These are phyloP conservation scores for Nakazawaea wickerhamii DNA, from an alignment of 805 yeast genomes.

Conservation along the genomic window DNA sequence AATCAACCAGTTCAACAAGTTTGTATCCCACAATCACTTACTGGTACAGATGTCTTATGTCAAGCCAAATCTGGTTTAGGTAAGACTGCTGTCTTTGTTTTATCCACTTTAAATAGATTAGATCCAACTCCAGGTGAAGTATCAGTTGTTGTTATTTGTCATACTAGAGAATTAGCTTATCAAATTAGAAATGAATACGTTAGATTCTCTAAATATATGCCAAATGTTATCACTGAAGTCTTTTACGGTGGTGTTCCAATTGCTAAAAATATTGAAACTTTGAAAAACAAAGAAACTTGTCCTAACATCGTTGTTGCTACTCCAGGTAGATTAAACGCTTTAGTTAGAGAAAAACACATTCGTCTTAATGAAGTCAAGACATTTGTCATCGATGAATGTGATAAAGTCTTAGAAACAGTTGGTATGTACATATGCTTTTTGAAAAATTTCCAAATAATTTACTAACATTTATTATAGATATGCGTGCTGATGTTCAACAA, in stretches of 20 bases:
- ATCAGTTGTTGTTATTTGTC: slow-evolving; percentile 90
- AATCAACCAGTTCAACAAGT: slow-evolving; percentile 80
- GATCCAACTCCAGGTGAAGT: slow-evolving; percentile 98
- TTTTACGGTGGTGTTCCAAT: slow-evolving; percentile 95
- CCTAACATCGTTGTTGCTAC: slow-evolving; percentile 97
- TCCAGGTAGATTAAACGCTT: slow-evolving; percentile 94
- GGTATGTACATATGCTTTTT: slow-evolving; percentile 19
- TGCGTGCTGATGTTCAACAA: slow-evolving; percentile 99
- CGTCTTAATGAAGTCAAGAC: slow-evolving; percentile 87
- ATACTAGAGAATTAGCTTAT: slow-evolving; percentile 97
- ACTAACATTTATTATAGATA: slow-evolving; percentile 47
- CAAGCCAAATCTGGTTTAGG: slow-evolving; percentile 99
- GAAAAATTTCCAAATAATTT: not conserved
- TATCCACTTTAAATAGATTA: slow-evolving; percentile 92
- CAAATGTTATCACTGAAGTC: slow-evolving; percentile 94
- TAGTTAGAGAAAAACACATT: slow-evolving; percentile 85
- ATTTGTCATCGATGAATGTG: slow-evolving; percentile 97
- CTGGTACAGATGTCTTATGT: slow-evolving; percentile 96
- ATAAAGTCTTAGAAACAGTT: slow-evolving; percentile 78
- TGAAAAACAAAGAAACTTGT: slow-evolving; percentile 87
- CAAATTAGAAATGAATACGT: slow-evolving; percentile 97
- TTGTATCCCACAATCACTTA: slow-evolving; percentile 95
- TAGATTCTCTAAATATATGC: slow-evolving; percentile 97
- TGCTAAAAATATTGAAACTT: slow-evolving; percentile 75
- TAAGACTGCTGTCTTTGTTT: slow-evolving; percentile 96